Conservation (phyloP, 129 eudicot genomes). For the Flaveria ramosissima region DNA sequence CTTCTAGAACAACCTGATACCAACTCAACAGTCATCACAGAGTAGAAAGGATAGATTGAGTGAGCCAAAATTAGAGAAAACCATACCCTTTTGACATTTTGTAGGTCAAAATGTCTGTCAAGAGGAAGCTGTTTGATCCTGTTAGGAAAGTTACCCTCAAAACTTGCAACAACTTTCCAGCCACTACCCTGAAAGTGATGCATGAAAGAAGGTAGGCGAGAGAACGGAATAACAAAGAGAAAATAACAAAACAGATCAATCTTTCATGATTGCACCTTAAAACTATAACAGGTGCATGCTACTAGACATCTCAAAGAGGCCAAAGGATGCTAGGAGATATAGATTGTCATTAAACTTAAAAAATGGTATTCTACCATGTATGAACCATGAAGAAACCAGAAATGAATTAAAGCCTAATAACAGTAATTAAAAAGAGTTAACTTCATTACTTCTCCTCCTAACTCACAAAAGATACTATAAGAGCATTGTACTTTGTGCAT, state of each 20-base stretch:
- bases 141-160: constrained; percentile 93
- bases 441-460: neutral
- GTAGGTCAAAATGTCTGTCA: constrained; percentile 91
- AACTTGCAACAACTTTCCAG: constrained; percentile 96
- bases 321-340: constrained; percentile 2
- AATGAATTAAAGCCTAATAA: neutral
- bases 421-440: neutral
- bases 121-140: constrained; percentile 96
- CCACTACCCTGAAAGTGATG: constrained; percentile 77
- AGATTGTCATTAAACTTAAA: constrained; percentile 5
- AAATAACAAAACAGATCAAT: neutral
- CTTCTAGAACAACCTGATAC: constrained; percentile 92
- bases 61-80: constrained; percentile 3
- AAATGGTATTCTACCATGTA: neutral
- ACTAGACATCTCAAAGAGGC: neutral
- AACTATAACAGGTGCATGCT: neutral
- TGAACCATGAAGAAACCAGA: neutral
- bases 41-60: neutral
- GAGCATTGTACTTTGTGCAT: neutral
- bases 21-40: constrained; percentile 29
- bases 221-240: neutral
- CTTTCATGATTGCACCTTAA: constrained; percentile 7
- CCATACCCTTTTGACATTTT: constrained; percentile 90
- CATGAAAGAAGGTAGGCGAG: neutral
- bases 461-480: neutral